Evolutionary conservation across 176 grass and related monocot genomes (phyloP).

Genomic region (Avena insularis): DNA sequence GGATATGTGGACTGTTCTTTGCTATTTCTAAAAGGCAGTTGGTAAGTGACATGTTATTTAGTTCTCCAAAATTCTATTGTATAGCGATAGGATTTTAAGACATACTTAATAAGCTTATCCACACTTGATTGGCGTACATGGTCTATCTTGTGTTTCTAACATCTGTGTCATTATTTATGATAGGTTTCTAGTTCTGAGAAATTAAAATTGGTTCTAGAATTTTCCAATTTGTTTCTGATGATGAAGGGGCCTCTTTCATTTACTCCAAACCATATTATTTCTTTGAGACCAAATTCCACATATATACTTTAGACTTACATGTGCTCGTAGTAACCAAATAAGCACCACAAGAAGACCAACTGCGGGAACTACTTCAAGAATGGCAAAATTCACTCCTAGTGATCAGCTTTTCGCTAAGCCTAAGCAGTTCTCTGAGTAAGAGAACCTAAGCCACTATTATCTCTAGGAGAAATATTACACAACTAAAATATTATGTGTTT

Average conservation of each 20-base stretch:
- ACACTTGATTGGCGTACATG: not conserved
- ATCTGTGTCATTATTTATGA: not conserved
- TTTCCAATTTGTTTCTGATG: conserved; percentile 17
- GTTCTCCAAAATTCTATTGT: not conserved
- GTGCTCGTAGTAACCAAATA: too few relatives aligned
- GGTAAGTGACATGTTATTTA: not conserved
- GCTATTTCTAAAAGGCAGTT: not conserved
- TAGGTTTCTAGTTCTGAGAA: not conserved
- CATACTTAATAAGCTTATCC: not conserved
- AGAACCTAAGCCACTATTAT: too few relatives aligned
- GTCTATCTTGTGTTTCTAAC: not conserved
- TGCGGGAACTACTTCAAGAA: too few relatives aligned
- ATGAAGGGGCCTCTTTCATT: not conserved
- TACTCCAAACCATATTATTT: not conserved
- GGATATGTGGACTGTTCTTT: not conserved
- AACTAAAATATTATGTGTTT: too few relatives aligned
- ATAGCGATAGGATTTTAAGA: not conserved
- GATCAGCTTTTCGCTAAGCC: too few relatives aligned
- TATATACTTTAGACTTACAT: too few relatives aligned
- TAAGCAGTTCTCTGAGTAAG: too few relatives aligned
- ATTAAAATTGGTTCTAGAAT: not conserved
- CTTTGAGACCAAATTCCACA: not conserved
- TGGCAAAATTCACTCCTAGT: too few relatives aligned
- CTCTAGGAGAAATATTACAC: too few relatives aligned
- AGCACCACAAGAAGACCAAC: too few relatives aligned